A percentile compares a stretch with the other conserved stretches of the same genome.
Evolutionary conservation across 306 rosid species (phyloP).

Genomic region (Psophocarpus tetragonolobus): DNA sequence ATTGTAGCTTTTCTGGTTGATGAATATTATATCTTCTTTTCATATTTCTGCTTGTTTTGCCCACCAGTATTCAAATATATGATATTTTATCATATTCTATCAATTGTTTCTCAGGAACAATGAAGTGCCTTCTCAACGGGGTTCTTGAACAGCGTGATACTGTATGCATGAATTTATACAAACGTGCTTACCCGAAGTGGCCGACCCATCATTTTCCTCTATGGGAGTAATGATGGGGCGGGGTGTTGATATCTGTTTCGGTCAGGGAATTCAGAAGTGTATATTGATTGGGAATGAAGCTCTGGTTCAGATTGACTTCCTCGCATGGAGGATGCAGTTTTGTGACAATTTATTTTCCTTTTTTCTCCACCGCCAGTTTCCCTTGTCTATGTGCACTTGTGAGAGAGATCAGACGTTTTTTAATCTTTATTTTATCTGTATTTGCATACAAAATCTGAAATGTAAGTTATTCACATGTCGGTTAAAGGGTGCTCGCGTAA

Average conservation of each 20-base stretch:
- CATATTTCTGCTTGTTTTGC: not conserved
- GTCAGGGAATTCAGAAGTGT: slow-evolving; percentile 36
- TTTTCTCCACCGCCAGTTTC: not conserved
- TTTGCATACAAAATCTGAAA: slow-evolving; percentile 1
- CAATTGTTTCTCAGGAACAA: slow-evolving; percentile 55
- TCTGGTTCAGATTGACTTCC: slow-evolving; percentile 72
- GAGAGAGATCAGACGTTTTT: slow-evolving; percentile 1
- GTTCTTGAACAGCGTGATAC: slow-evolving; percentile 85
- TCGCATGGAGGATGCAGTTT: slow-evolving; percentile 32
- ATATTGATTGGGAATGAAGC: slow-evolving; percentile 79
- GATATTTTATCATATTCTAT: not conserved
- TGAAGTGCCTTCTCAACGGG: slow-evolving; percentile 86
- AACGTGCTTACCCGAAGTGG: slow-evolving; percentile 95
- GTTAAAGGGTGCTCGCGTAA: not conserved
- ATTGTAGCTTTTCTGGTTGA: not conserved
- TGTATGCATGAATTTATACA: slow-evolving; percentile 76
- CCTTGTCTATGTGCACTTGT: not conserved
- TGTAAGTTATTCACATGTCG: not conserved
- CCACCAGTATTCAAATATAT: not conserved
- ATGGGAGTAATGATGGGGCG: slow-evolving; percentile 44
- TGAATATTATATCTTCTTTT: not conserved
- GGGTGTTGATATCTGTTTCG: slow-evolving; percentile 31
- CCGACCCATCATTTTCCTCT: slow-evolving; percentile 61
- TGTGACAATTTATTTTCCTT: slow-evolving; percentile 1
- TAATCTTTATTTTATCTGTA: not conserved